Evolutionary conservation across 1,284 basidiomycete species (phyloP).

Genomic region (Sporisorium reilianum): DNA sequence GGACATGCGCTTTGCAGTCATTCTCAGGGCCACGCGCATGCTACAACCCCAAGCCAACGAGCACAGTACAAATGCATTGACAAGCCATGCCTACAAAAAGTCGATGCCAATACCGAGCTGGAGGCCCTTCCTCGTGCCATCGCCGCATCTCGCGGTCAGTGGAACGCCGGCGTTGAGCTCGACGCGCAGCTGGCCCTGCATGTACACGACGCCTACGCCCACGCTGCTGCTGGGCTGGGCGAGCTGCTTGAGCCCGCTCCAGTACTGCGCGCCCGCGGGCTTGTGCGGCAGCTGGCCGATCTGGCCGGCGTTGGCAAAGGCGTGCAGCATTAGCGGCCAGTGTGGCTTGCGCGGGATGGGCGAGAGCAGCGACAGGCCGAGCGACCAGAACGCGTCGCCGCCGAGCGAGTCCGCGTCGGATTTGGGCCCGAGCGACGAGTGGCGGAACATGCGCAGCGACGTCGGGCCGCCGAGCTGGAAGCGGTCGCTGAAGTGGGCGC

Average conservation of each 20-base stretch:
- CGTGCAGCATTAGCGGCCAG: constrained; percentile 90
- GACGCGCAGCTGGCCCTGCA: constrained; percentile 83
- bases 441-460: constrained; percentile 86
- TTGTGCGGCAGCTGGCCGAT: constrained; percentile 74
- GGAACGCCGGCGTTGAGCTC: constrained; percentile 95
- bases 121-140: constrained; percentile 82
- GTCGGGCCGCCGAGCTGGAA: constrained; percentile 94
- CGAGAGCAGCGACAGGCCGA: constrained; percentile 83
- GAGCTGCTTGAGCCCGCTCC: constrained; percentile 1
- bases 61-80: not conserved
- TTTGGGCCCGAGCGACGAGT: constrained; percentile 85
- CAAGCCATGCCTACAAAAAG: constrained; percentile 38
- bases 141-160: constrained; percentile 80
- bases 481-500: constrained; percentile 80
- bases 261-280: not conserved
- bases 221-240: constrained; percentile 76
- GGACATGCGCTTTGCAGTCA: too few relatives aligned
- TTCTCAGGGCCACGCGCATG: too few relatives aligned
- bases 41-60: too few relatives aligned
- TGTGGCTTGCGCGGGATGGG: constrained; percentile 82
- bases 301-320: constrained; percentile 87
- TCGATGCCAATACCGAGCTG: constrained; percentile 89
- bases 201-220: constrained; percentile 90
- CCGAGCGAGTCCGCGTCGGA: constrained; percentile 85
- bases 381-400: constrained; percentile 87